Evolutionary conservation across 176 grass and related monocot species (phyloP).

Genomic region (Musa troglodytarum): DNA sequence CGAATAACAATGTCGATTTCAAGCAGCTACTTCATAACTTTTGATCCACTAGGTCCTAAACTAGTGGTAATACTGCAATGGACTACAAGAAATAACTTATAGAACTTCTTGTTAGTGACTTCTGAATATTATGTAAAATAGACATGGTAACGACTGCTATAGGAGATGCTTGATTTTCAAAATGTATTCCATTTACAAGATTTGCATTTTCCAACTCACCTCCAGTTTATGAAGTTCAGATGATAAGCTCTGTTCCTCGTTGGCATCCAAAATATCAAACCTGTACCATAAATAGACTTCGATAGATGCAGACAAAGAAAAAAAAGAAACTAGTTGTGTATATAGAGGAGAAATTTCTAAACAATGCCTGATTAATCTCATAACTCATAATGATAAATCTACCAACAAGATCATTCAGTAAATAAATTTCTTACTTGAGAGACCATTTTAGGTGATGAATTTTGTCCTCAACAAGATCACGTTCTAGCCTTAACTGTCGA

Average conservation of each 20-base stretch:
- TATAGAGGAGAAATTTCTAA: neutral
- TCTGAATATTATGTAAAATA: too few relatives aligned
- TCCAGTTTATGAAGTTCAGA: constrained; percentile 39
- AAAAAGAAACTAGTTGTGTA: neutral
- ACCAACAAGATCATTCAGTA: neutral
- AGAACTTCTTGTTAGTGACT: too few relatives aligned
- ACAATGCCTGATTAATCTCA: neutral
- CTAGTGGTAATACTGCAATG: too few relatives aligned
- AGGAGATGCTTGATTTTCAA: neutral
- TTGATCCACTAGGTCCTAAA: too few relatives aligned
- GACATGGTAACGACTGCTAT: too few relatives aligned
- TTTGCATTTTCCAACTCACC: constrained; percentile 24
- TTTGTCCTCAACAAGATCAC: constrained; percentile 80
- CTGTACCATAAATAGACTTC: constrained; percentile 32
- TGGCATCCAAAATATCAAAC: constrained; percentile 40
- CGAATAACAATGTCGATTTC: too few relatives aligned
- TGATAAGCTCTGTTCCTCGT: constrained; percentile 40
- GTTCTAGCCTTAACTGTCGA: constrained; percentile 67
- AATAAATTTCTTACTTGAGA: constrained; percentile 46
- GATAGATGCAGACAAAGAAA: neutral
- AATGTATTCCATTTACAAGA: neutral
- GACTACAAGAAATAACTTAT: too few relatives aligned
- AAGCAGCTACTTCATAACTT: too few relatives aligned
- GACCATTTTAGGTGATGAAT: constrained; percentile 93
- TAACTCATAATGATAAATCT: neutral